phyloP scores from a whole-genome alignment of 225 moss, liverwort and hornwort genomes.

The Physcomitrellopsis africana region DNA sequence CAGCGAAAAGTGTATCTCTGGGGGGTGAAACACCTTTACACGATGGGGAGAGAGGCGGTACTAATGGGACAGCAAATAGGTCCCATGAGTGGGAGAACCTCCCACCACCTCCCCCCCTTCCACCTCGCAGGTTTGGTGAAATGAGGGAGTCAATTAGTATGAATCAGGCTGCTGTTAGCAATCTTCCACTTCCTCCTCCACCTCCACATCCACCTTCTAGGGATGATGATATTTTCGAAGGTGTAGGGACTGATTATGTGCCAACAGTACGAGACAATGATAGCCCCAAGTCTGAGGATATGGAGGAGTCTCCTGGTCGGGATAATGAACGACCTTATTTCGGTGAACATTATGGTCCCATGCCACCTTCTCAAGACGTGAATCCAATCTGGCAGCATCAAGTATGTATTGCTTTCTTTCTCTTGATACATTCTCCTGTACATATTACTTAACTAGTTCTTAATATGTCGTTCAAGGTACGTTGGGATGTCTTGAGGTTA shows the following conservation, averaged over 20 bases:
- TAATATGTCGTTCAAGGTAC: neutral
- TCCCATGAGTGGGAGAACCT: constrained; percentile 74
- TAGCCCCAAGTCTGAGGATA: constrained; percentile 96
- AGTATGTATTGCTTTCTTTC: constrained; percentile 43
- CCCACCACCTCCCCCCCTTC: constrained; percentile 85
- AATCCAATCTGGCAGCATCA: constrained; percentile 73
- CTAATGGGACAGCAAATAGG: constrained; percentile 64
- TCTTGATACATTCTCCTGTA: constrained; percentile 3
- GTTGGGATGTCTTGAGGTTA: constrained; percentile 1
- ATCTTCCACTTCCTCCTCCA: constrained; percentile 51
- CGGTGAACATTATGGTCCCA: constrained; percentile 83
- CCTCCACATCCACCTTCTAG: constrained; percentile 39
- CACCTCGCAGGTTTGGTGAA: constrained; percentile 55
- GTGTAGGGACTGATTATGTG: constrained; percentile 82
- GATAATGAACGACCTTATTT: constrained; percentile 92
- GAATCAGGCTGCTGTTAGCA: constrained; percentile 60
- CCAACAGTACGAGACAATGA: constrained; percentile 57
- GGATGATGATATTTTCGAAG: constrained; percentile 90
- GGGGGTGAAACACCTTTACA: constrained; percentile 68
- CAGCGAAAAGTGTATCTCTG: constrained; percentile 69
- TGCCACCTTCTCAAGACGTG: constrained; percentile 66
- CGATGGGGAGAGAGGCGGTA: constrained; percentile 66
- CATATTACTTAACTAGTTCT: constrained; percentile 6
- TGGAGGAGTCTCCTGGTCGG: constrained; percentile 97
- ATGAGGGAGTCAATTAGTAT: constrained; percentile 56